Percentiles rank a stretch among this genome's conserved stretches.
Conservation (phyloP, 129 eudicot species). For the Daucus carota region DNA sequence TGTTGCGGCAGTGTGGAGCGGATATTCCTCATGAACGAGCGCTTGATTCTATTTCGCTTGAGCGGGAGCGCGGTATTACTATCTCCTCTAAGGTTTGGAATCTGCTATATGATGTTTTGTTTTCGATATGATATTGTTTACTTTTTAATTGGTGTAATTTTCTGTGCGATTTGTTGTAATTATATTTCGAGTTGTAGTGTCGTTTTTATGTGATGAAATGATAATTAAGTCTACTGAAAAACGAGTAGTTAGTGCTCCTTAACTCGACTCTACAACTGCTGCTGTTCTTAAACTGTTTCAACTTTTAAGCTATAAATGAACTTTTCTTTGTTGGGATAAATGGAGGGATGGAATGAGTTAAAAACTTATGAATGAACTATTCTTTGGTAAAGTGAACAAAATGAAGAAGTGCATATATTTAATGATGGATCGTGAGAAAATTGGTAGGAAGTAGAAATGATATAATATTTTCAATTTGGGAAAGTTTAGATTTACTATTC, state of each 20-base stretch:
- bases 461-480: background rate
- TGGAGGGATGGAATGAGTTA: no score
- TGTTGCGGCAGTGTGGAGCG: slow-evolving; percentile 92
- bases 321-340: no score
- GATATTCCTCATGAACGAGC: slow-evolving; percentile 94
- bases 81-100: slow-evolving; percentile 66
- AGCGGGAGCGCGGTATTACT: slow-evolving; percentile 93
- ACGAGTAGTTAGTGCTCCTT: background rate
- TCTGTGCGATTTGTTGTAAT: background rate
- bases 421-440: background rate
- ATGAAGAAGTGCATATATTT: background rate
- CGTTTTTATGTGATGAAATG: background rate
- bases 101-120: background rate
- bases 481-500: background rate
- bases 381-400: no score
- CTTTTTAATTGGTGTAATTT: background rate
- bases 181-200: background rate
- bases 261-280: background rate
- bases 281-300: background rate
- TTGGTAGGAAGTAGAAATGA: background rate
- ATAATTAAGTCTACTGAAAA: background rate
- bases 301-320: background rate
- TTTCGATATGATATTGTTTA: background rate
- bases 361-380: no score
- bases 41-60: slow-evolving; percentile 72